phyloP scores from a whole-genome alignment of 116 monocot genomes.

The Papilionanthe hybrid region DNA sequence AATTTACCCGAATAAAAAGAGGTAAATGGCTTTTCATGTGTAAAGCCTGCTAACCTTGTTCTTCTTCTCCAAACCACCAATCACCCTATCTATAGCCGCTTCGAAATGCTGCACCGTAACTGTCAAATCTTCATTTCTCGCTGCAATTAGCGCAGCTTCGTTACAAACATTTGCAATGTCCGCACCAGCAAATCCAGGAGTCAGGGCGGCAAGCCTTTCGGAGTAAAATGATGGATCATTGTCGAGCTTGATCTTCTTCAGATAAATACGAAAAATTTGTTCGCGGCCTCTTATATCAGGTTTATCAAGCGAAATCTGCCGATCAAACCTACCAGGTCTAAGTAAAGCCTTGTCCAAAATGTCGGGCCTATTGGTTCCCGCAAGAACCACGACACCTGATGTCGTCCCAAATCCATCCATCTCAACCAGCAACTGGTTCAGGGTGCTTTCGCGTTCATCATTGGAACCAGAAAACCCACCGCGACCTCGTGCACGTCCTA shows the following conservation, averaged over 20 bases:
- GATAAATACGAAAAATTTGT: conserved; percentile 90
- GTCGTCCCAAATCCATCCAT: conserved; percentile 99
- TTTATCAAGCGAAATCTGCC: conserved; percentile 89
- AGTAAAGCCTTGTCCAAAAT: conserved; percentile 95
- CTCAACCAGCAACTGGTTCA: conserved; percentile 96
- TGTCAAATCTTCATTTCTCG: conserved; percentile 53
- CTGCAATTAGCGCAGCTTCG: conserved; percentile 94
- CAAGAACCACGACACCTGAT: conserved; percentile 88
- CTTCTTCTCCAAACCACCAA: conserved; percentile 98
- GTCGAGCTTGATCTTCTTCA: conserved; percentile 84
- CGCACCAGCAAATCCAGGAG: conserved; percentile 99
- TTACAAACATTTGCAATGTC: conserved; percentile 99
- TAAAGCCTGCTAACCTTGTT: conserved; percentile 56
- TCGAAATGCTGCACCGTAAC: conserved; percentile 95
- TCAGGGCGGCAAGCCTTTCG: conserved; percentile 91
- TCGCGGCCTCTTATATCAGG: conserved; percentile 99
- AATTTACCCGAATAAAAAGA: not conserved
- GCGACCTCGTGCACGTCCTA: conserved; percentile 91
- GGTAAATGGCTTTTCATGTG: not conserved
- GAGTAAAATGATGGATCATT: conserved; percentile 89
- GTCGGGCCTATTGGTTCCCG: conserved; percentile 97
- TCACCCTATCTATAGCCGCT: conserved; percentile 88
- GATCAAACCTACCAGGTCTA: conserved; percentile 96
- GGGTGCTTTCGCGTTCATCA: conserved; percentile 98
- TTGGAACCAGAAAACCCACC: conserved; percentile 92